Base-by-base conservation (phyloP, 768 basidiomycete species). In the Hysterangium stoloniferum region DNA sequence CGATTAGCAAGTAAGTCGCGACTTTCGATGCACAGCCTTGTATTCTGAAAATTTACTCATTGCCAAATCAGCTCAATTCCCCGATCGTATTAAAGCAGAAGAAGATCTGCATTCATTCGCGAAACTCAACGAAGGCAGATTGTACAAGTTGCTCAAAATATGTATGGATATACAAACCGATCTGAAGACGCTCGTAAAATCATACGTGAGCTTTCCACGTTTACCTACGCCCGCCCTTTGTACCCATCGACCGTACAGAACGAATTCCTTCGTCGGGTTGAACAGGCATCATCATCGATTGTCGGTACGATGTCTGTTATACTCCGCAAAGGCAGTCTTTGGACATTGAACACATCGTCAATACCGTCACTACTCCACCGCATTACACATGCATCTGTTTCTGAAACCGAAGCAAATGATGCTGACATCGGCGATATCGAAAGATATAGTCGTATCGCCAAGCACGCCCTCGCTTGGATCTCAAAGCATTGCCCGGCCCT, bases 71-170 rank as follows among this genome's bases (percentile, higher is more conserved):
- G 79, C 63, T 1, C 63, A 67, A 29, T 84, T 80, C 56, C 71
- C 78, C 4, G 93, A 98, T 45, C 73, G 80, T 1, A 72, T 76
- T 34, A 88, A 88, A 60, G 86, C 81, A 0, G 65, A 70, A 1
- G 88, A 88, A 53, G 95, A 97, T 61, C 65, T 99, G 17, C 69
- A 78, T 12, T 64, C 75, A 0, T 99, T 98, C 57, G 93, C 94
- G 0, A 86, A 85, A 53, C 67, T 84, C 36, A 97, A 98, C 62
- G 92, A 95, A 61, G 74, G 74, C 20, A 75, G 91, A 33, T 70
- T 94, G 6, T 97, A 92, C 71, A 92, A 85, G 64, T 70, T 93
- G 9, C 71, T 93, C 34, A 85, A 80, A 63, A 84, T 76, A 0
- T 84, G 87, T 56, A 74, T 89, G 71, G 92, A 96, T 62, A 72